A percentile compares a stretch with the other conserved stretches of the same genome.
These are phyloP conservation scores for Clavulina sp. DNA, from an alignment of 768 basidiomycete species.

Conservation along the genomic window DNA sequence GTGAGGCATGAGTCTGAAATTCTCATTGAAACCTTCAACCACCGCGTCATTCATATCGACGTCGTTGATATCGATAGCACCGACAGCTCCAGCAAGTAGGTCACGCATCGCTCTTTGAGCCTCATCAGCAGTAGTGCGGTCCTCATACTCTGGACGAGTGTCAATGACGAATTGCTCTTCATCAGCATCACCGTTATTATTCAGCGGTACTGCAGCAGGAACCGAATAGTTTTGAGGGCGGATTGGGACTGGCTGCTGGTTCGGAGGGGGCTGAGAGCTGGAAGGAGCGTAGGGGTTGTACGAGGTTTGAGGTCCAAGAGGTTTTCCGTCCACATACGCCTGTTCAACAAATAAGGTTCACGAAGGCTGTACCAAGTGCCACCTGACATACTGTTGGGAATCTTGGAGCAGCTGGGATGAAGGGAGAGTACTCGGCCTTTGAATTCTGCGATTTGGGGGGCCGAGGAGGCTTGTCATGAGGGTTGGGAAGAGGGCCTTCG, in stretches of 20 bases:
- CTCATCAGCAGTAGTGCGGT: constrained; percentile 25
- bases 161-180: constrained; percentile 3
- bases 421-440: too few species aligned
- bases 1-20: constrained; percentile 61
- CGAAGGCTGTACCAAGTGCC: too few species aligned
- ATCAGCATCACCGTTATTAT: background rate
- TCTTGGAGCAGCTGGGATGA: too few species aligned
- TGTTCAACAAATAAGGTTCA: too few species aligned
- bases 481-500: constrained; percentile 1
- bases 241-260: too few species aligned
- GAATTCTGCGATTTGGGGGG: background rate
- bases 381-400: too few species aligned
- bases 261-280: too few species aligned
- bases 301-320: too few species aligned
- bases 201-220: too few species aligned
- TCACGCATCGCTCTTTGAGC: constrained; percentile 67
- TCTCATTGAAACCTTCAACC: constrained; percentile 61
- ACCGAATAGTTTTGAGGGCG: too few species aligned
- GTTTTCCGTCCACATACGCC: too few species aligned
- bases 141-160: constrained; percentile 8
- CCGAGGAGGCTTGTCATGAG: background rate
- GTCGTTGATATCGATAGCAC: constrained; percentile 32
- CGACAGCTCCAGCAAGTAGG: constrained; percentile 45
- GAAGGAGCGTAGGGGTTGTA: too few species aligned
- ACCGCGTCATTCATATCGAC: constrained; percentile 47